These are phyloP conservation scores for Cercospora zeae-maydis DNA, from an alignment of 2,329 filamentous ascomycete species.

Conservation along the genomic window DNA sequence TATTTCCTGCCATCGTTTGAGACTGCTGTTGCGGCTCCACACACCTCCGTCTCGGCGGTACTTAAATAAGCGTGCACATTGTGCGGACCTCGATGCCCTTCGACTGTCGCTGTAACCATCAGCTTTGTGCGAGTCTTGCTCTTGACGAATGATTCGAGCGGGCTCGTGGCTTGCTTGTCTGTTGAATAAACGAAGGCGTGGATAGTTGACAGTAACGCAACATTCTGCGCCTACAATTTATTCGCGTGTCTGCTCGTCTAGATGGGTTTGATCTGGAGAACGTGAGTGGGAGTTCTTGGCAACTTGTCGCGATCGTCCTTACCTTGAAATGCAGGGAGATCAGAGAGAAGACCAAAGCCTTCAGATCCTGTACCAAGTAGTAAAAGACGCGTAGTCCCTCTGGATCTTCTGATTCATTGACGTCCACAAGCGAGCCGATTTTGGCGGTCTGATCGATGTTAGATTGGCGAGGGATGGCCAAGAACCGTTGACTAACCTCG, in stretches of 20 bases:
- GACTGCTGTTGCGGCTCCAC: too few relatives aligned
- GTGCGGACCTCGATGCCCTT: neutral
- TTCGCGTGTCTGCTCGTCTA: constrained; percentile 11
- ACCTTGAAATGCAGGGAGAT: constrained; percentile 97
- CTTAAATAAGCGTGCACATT: neutral
- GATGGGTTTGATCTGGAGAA: constrained; percentile 34
- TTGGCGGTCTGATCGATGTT: constrained; percentile 72
- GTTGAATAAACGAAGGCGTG: neutral
- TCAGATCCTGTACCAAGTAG: constrained; percentile 95
- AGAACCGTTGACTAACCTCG: constrained; percentile 60
- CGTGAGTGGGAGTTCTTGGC: too few relatives aligned
- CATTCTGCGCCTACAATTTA: neutral
- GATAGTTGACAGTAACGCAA: neutral
- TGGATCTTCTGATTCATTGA: constrained; percentile 91
- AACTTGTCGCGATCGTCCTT: constrained; percentile 12
- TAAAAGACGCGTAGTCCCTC: constrained; percentile 97
- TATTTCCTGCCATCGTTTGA: too few relatives aligned
- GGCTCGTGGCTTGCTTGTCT: neutral
- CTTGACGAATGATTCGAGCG: neutral
- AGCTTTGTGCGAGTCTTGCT: neutral
- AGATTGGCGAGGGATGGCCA: neutral
- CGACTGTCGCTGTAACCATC: neutral
- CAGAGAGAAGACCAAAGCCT: constrained; percentile 91
- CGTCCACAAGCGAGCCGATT: constrained; percentile 93
- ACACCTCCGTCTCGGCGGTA: neutral